Evolutionary conservation across 305 asterid genomes (phyloP).

Genomic region (Fraxinus sp.): DNA sequence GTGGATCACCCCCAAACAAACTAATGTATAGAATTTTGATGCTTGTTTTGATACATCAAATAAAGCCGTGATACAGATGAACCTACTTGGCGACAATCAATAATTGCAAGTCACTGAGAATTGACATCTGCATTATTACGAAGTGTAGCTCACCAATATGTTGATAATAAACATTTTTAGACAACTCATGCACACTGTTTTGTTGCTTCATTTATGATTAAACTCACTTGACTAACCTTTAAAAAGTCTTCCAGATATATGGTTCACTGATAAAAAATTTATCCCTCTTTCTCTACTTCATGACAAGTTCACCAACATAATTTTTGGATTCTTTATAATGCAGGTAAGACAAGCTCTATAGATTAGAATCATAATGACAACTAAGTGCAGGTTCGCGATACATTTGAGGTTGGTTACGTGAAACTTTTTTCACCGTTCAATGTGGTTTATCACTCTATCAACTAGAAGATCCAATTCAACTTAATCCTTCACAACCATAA

Average conservation of each 20-base stretch:
- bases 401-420: not conserved
- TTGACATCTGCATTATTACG: not conserved
- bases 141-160: slow-evolving; percentile 10
- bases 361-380: slow-evolving; percentile 2
- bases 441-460: not conserved
- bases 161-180: not conserved
- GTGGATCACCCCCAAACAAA: slow-evolving; percentile 2
- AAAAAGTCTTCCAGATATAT: not conserved
- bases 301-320: not conserved
- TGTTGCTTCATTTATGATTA: slow-evolving; percentile 14
- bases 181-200: slow-evolving; percentile 12
- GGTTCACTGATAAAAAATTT: not conserved
- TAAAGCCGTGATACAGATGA: not conserved
- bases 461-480: not conserved
- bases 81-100: not conserved
- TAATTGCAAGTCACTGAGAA: slow-evolving; percentile 4
- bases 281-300: slow-evolving; percentile 7
- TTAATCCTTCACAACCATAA: not conserved
- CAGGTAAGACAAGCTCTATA: not conserved
- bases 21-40: not conserved
- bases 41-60: not conserved
- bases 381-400: not conserved
- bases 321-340: not conserved
- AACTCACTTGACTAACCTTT: slow-evolving; percentile 14
- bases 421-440: not conserved